Evolutionary conservation across 2,329 filamentous ascomycete genomes (phyloP), one percentile per base, ranked within the genome.

Genomic region (Tolypocladium nubicola): DNA sequence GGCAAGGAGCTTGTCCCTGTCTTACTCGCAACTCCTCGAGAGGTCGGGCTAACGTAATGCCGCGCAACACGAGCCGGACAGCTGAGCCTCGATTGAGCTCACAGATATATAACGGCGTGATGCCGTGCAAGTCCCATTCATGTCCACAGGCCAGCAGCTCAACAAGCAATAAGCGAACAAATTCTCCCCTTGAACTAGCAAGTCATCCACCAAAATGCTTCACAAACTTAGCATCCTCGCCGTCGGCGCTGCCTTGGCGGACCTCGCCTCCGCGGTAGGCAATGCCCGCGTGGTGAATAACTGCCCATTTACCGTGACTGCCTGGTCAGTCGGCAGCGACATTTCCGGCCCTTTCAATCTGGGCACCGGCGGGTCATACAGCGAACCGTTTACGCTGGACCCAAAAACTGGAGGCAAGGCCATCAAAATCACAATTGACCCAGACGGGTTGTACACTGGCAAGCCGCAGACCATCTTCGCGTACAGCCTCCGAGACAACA

Each of bases 391-490:
- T 59, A 47, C 56, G 30, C 63, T 62, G 41, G 74, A 76, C 66
- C 65, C 71, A 49, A 57, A 62, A 35, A 71, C 71, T 4, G 73
- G 73, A 56, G 74, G 74, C 50, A 68, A 65, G 58, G 65, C 72
- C 35, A 63, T 76, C 60, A 76, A 76, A 63, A 63, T 75, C 54
- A 73, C 73, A 9, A 52, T 57, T 26, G 57, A 62, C 1, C 54
- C 64, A 33, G 66, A 75, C 60, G 73, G 73, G 43, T 66, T 76
- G 47, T 74, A 65, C 67, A 71, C 66, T 3, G 71, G 71, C 59
- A 67, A 68, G n/a, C 65, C 74, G 30, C 71, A 76, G 68, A 71
- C 69, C 61, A 67, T 69, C 60, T 74, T 71, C 52, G 73, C 73
- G 40, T 74, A 73, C 63, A 74, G 61, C 64, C 68, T 75, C 38